Percentiles rank a stretch among this genome's conserved stretches.
Conservation (phyloP, 1,284 basidiomycete genomes). For the Vanrija sp. region DNA sequence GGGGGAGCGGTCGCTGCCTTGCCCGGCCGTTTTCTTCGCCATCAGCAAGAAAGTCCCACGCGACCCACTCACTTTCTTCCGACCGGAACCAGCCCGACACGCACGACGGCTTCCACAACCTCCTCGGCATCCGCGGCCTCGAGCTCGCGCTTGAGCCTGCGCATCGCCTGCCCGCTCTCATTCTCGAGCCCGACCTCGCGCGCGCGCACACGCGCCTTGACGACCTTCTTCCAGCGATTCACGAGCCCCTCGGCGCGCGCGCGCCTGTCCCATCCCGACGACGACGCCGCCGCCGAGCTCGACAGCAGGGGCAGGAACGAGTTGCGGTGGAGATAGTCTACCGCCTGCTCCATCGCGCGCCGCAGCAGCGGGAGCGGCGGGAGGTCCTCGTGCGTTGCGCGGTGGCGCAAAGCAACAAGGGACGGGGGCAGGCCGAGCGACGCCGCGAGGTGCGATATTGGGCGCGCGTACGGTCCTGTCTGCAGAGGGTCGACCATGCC, state of each 20-base stretch:
- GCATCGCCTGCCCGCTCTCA: slow-evolving; percentile 50
- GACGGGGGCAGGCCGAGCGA: slow-evolving; percentile 81
- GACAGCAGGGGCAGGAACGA: slow-evolving; percentile 62
- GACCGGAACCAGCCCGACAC: slow-evolving; percentile 70
- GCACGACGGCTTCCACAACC: slow-evolving; percentile 60
- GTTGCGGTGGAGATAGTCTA: slow-evolving; percentile 62
- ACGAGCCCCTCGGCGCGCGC: slow-evolving; percentile 53
- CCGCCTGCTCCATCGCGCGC: slow-evolving; percentile 68
- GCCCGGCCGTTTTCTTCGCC: slow-evolving; percentile 10
- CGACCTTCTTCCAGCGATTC: slow-evolving; percentile 42
- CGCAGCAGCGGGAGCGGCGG: slow-evolving; percentile 77
- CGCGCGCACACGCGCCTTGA: slow-evolving; percentile 51
- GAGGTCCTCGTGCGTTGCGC: slow-evolving; percentile 92
- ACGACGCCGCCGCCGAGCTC: slow-evolving; percentile 56
- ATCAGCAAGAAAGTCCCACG: background rate
- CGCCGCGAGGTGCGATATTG: slow-evolving; percentile 81
- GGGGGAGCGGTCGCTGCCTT: slow-evolving; percentile 24
- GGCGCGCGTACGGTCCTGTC: slow-evolving; percentile 68
- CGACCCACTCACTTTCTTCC: slow-evolving; percentile 64
- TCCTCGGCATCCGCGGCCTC: slow-evolving; percentile 59
- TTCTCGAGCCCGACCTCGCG: slow-evolving; percentile 70
- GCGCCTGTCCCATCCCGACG: slow-evolving; percentile 40
- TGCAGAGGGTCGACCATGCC: slow-evolving; percentile 92
- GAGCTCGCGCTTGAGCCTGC: slow-evolving; percentile 37
- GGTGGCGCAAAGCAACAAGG: slow-evolving; percentile 92